phyloP scores from a whole-genome alignment of 2,329 filamentous ascomycete genomes.

The Aspergillus candidus region DNA sequence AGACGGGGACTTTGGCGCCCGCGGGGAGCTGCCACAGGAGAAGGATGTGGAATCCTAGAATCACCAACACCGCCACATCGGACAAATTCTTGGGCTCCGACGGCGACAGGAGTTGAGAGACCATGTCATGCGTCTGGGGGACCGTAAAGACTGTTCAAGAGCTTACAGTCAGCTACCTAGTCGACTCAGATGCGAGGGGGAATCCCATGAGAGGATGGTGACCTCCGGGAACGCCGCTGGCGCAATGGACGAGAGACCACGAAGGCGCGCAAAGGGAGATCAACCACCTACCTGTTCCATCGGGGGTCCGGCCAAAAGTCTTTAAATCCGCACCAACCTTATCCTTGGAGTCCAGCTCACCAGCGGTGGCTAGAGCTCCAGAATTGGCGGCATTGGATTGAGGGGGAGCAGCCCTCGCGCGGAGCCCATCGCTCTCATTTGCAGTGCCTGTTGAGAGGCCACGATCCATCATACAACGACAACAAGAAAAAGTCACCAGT shows the following conservation, averaged over 20 bases:
- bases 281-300: conserved; percentile 72
- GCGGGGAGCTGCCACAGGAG: conserved; percentile 67
- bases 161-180: conserved; percentile 14
- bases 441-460: conserved; percentile 34
- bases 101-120: conserved; percentile 91
- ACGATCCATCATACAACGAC: conserved; percentile 30
- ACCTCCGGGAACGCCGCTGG: neutral
- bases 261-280: neutral
- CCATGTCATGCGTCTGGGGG: conserved; percentile 96
- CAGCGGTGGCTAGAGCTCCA: conserved; percentile 34
- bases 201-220: too few species aligned
- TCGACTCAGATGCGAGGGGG: neutral
- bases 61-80: conserved; percentile 70
- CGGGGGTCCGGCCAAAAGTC: conserved; percentile 85
- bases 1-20: conserved; percentile 64
- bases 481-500: conserved; percentile 15
- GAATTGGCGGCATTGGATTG: conserved; percentile 41
- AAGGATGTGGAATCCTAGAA: conserved; percentile 69
- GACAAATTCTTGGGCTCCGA: conserved; percentile 92
- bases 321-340: conserved; percentile 56
- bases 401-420: conserved; percentile 41
- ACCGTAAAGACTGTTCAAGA: conserved; percentile 76
- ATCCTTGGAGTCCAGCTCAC: conserved; percentile 39
- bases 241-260: neutral
- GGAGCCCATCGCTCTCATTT: conserved; percentile 37